Evolutionary conservation across 192 early-diverging fungal species (phyloP).

Genomic region (Coemansia sp.): DNA sequence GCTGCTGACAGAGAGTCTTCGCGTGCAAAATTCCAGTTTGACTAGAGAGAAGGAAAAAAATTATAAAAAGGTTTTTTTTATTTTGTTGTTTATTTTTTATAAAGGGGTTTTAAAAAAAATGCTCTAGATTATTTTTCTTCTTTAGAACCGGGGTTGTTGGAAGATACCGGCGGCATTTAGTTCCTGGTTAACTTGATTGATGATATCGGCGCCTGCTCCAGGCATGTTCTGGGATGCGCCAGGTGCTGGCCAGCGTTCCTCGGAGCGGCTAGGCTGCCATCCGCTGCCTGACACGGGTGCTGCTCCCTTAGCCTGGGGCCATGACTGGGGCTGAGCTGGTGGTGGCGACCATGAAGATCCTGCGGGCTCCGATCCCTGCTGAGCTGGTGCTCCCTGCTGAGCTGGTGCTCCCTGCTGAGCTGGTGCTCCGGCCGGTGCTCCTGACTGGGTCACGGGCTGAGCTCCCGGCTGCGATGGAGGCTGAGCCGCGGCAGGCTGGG

Average conservation of each 20-base stretch:
- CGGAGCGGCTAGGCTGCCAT: not conserved
- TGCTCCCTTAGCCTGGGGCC: not conserved
- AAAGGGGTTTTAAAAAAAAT: not conserved
- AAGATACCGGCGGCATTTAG: slow-evolving; percentile 23
- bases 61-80: not conserved
- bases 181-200: slow-evolving; percentile 26
- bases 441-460: slow-evolving; percentile 7
- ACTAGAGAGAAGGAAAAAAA: slow-evolving; percentile 3
- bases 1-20: slow-evolving; percentile 12
- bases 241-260: not conserved
- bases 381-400: not conserved
- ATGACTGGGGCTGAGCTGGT: not conserved
- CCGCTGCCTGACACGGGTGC: not conserved
- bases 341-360: not conserved
- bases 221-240: not conserved
- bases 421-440: not conserved
- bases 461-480: slow-evolving; percentile 8
- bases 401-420: not conserved
- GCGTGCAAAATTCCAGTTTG: slow-evolving; percentile 2
- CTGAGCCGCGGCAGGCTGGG: not conserved
- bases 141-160: slow-evolving; percentile 23
- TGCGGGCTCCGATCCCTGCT: not conserved
- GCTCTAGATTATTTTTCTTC: not conserved
- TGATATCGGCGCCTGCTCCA: slow-evolving; percentile 7
- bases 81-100: slow-evolving; percentile 2